A percentile compares a stretch with the other conserved stretches of the same genome.
These are phyloP conservation scores for Pseudogymnoascus sp. DNA, from an alignment of 2,329 filamentous ascomycete genomes.

Conservation along the genomic window DNA sequence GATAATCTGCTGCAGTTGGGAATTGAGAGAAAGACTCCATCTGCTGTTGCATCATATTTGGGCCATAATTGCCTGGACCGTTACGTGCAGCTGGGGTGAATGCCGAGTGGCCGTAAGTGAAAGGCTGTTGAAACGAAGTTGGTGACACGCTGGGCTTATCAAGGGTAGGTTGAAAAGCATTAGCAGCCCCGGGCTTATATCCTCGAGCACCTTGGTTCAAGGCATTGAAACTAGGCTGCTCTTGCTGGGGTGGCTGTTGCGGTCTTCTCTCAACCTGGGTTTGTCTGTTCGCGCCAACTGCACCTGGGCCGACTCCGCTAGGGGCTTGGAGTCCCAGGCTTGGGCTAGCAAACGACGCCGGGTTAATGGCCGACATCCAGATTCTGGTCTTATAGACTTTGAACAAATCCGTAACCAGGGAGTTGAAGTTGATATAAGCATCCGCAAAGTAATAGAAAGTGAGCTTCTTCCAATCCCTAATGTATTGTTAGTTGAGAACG, in stretches of 20 bases:
- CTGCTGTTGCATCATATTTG: constrained; percentile 30
- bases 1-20: constrained; percentile 35
- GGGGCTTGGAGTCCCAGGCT: constrained; percentile 63
- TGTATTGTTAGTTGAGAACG: constrained; percentile 10
- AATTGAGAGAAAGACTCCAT: constrained; percentile 38
- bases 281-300: constrained; percentile 46
- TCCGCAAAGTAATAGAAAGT: constrained; percentile 99
- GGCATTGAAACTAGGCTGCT: constrained; percentile 24
- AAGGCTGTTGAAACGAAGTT: constrained; percentile 31
- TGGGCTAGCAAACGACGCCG: constrained; percentile 82
- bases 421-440: constrained; percentile 98
- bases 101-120: constrained; percentile 36
- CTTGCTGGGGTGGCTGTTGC: constrained; percentile 20
- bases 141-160: constrained; percentile 30
- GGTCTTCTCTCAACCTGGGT: constrained; percentile 32
- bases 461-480: constrained; percentile 95
- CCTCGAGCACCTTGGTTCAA: constrained; percentile 17
- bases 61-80: constrained; percentile 28
- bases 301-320: constrained; percentile 56
- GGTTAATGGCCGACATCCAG: constrained; percentile 99
- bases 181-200: constrained; percentile 34
- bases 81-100: constrained; percentile 35
- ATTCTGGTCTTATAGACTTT: constrained; percentile 99
- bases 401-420: constrained; percentile 91
- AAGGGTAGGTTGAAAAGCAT: constrained; percentile 36